A percentile compares a stretch with the other conserved stretches of the same genome.
phyloP scores from a whole-genome alignment of 306 rosid species.

The Medicago ruthenica region DNA sequence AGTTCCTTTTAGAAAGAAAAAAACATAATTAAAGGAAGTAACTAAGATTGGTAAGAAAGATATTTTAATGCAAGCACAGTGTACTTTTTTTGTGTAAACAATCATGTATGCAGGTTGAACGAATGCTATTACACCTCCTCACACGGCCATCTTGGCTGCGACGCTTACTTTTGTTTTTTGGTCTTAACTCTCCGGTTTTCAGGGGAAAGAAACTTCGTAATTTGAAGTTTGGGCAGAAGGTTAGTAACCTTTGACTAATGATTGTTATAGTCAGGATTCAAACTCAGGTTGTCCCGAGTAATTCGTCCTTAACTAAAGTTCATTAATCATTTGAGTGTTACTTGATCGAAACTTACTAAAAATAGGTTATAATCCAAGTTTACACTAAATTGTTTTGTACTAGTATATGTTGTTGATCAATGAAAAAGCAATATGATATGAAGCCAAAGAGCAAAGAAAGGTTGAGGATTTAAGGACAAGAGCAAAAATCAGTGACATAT shows the following conservation, averaged over 20 bases:
- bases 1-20: conserved; percentile 15
- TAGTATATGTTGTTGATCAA: conserved; percentile 8
- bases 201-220: fast-evolving
- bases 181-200: background rate
- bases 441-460: conserved; percentile 12
- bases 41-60: conserved; percentile 28
- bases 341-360: background rate
- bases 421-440: conserved; percentile 24
- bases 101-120: background rate
- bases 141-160: background rate
- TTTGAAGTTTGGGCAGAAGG: background rate
- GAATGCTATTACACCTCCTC: background rate
- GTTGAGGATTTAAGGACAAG: conserved; percentile 11
- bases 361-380: conserved; percentile 14
- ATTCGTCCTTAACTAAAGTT: background rate
- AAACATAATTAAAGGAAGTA: conserved; percentile 6
- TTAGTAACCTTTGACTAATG: background rate
- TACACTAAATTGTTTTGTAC: background rate
- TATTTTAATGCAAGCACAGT: background rate
- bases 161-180: background rate
- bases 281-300: background rate
- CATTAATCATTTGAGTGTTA: background rate
- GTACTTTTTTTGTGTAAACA: background rate
- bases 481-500: conserved; percentile 24
- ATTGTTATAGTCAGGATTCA: background rate